Conservation (phyloP, 2,329 filamentous ascomycete species). For the Fusarium goolgardi region DNA sequence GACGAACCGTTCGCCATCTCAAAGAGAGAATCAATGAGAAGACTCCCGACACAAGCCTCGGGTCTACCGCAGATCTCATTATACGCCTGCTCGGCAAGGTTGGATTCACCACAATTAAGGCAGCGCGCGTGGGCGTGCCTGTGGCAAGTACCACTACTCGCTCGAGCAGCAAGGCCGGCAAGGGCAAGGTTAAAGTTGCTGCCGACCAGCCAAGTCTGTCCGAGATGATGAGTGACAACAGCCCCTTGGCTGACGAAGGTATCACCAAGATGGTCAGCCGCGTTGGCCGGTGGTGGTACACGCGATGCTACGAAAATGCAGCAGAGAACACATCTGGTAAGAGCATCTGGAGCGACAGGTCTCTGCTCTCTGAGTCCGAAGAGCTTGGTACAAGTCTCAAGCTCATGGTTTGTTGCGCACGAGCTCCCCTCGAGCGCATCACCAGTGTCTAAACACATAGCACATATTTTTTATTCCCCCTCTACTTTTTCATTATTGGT, state of each 20-base stretch:
- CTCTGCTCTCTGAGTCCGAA: slow-evolving; percentile 85
- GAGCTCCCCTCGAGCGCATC: slow-evolving; percentile 73
- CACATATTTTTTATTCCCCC: slow-evolving; percentile 17
- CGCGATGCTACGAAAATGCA: slow-evolving; percentile 84
- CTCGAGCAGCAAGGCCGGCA: slow-evolving; percentile 33
- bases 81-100: slow-evolving; percentile 74
- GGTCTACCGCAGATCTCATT: slow-evolving; percentile 69
- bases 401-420: slow-evolving; percentile 89
- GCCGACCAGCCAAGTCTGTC: slow-evolving; percentile 67
- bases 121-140: slow-evolving; percentile 81
- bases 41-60: slow-evolving; percentile 70
- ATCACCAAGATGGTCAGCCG: slow-evolving; percentile 93
- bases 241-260: slow-evolving; percentile 79
- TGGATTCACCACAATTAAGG: slow-evolving; percentile 78
- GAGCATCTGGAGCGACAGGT: slow-evolving; percentile 83
- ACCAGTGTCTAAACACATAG: slow-evolving; percentile 57
- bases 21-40: slow-evolving; percentile 76
- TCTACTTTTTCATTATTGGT: slow-evolving; percentile 30
- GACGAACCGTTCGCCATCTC: slow-evolving; percentile 74
- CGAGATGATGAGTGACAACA: slow-evolving; percentile 78
- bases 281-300: slow-evolving; percentile 97
- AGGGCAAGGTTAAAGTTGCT: slow-evolving; percentile 32
- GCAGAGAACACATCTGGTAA: slow-evolving; percentile 58
- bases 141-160: slow-evolving; percentile 66
- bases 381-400: slow-evolving; percentile 88